Base-by-base conservation (phyloP, 2,329 filamentous ascomycete species). In the Colletotrichum tanaceti region DNA sequence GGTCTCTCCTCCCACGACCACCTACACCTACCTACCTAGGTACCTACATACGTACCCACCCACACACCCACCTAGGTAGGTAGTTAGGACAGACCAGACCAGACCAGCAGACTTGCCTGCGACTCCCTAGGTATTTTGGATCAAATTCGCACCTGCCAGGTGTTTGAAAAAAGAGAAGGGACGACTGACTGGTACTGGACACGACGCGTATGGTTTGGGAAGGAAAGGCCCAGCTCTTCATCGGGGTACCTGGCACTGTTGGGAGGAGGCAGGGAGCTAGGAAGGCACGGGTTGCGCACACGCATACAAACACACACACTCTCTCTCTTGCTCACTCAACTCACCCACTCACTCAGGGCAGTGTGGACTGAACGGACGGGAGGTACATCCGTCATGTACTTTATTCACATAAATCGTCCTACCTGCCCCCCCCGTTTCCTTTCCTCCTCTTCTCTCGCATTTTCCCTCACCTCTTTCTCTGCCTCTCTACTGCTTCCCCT, bases 391-490 rank as follows among this genome's bases (percentile, higher is more conserved):
- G 52, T 9, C 9, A 64, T 62, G 65, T 66, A 69, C 63, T 50
- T 41, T 50, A 52, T 68, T 63, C 63, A 67, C 67, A 70, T 68
- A 70, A 70, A 63, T 70, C 67, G 52, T 58, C 63, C 67, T 63
- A 62, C 60, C 50, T 58, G 50, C 63, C 65, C 63, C 60, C 63
- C 65, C 60, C 63, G 60, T 68, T 49, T 55, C 62, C 66, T 69
- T 49, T 62, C 50, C 44, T 63, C 57, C 57, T 32, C 46, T 44
- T 46, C 59, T 49, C 47, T 58, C 50, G n/a, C 49, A 58, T 66
- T 65, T 58, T 65, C 46, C 52, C 46, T 70, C 59, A 43, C 39
- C 38, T 70, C 43, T 28, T 50, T 35, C 52, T 67, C 64, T 68
- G 53, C 35, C 52, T 67, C 52, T 67, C 63, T 68, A 50, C 57